phyloP scores from a whole-genome alignment of 1,139 yeast species.

The Pneumocystis sp. region DNA sequence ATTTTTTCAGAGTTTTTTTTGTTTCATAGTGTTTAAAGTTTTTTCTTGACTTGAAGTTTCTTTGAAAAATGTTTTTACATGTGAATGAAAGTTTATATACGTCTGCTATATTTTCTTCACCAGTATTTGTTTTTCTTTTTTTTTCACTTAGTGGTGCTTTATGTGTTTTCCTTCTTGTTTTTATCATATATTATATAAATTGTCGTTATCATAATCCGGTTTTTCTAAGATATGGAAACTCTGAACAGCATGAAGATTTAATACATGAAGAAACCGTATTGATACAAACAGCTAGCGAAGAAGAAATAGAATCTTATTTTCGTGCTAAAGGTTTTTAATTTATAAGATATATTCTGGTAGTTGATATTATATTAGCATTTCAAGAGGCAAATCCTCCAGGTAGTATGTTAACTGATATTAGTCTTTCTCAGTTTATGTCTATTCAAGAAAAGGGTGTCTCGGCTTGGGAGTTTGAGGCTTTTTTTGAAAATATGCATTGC shows the following conservation, averaged over 20 bases:
- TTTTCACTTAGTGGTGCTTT: background rate
- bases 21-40: background rate
- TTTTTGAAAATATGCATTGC: conserved; percentile 41
- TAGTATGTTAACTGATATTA: conserved; percentile 27
- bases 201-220: background rate
- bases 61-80: background rate
- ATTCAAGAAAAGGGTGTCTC: conserved; percentile 85
- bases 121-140: background rate
- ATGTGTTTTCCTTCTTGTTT: background rate
- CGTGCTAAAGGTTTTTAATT: conserved; percentile 37
- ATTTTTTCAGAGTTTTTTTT: background rate
- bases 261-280: background rate
- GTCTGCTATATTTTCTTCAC: background rate
- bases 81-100: background rate
- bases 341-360: background rate
- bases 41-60: background rate
- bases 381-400: conserved; percentile 34
- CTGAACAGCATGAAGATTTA: background rate
- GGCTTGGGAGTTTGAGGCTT: conserved; percentile 86
- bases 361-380: conserved; percentile 20
- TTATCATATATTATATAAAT: background rate
- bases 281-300: background rate
- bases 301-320: conserved; percentile 26
- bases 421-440: conserved; percentile 34
- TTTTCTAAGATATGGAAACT: background rate